phyloP scores from a whole-genome alignment of 768 basidiomycete genomes.

The Trametes sanguinea region DNA sequence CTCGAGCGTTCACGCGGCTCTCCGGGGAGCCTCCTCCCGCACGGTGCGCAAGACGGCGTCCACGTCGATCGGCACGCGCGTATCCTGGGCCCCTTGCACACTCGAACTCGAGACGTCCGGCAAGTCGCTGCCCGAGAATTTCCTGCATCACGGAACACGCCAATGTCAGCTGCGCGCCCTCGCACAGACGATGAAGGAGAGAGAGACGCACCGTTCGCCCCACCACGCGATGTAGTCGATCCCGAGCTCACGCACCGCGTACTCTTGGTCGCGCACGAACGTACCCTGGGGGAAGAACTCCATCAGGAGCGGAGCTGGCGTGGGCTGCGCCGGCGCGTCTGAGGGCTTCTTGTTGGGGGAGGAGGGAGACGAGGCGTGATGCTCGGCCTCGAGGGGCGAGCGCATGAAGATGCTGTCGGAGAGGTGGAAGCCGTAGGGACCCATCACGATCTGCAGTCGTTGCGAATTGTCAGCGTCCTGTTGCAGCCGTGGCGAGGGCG shows the following conservation, averaged over 20 bases:
- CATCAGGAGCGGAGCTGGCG: conserved; percentile 57
- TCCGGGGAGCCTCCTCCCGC: conserved; percentile 19
- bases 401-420: conserved; percentile 74
- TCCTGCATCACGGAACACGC: conserved; percentile 32
- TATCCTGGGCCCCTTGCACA: neutral
- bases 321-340: neutral
- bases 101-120: conserved; percentile 33
- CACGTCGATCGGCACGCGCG: conserved; percentile 17
- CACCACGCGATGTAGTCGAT: conserved; percentile 64
- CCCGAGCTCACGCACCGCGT: conserved; percentile 54
- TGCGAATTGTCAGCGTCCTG: conserved; percentile 2
- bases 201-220: conserved; percentile 35
- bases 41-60: conserved; percentile 18
- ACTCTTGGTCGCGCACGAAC: conserved; percentile 64
- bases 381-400: conserved; percentile 41
- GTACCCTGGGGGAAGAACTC: conserved; percentile 75
- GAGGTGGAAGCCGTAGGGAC: conserved; percentile 60
- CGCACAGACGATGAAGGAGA: no score
- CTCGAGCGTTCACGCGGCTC: neutral
- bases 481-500: neutral
- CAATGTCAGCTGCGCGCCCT: neutral
- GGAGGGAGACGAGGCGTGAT: neutral
- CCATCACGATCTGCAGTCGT: conserved; percentile 53
- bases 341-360: conserved; percentile 1
- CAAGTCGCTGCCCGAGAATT: conserved; percentile 36